These are phyloP conservation scores for Saturnispora besseyi DNA, from an alignment of 805 yeast genomes.

Conservation along the genomic window DNA sequence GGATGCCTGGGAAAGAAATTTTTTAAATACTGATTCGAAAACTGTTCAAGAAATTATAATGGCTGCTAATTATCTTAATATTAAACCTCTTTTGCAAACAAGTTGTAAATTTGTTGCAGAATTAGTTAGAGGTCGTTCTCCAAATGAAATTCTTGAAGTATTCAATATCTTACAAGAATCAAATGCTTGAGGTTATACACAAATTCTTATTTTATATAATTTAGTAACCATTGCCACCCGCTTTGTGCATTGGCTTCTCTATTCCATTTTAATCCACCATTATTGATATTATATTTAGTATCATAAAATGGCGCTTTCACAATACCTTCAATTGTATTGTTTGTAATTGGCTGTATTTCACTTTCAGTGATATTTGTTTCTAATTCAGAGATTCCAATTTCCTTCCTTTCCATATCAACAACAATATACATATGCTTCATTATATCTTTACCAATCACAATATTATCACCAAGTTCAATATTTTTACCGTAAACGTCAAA, in stretches of 20 bases:
- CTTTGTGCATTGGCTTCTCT: neutral
- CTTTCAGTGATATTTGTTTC: neutral
- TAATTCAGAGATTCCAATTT: slow-evolving; percentile 4
- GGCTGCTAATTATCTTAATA: slow-evolving; percentile 72
- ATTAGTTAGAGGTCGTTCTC: slow-evolving; percentile 63
- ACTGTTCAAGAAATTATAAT: slow-evolving; percentile 62
- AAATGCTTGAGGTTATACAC: neutral
- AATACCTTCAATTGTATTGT: neutral
- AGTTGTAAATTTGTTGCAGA: slow-evolving; percentile 72
- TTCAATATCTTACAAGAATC: slow-evolving; percentile 44
- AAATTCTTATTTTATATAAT: neutral
- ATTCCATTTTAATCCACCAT: slow-evolving; percentile 1
- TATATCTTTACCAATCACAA: slow-evolving; percentile 53
- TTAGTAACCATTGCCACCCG: slow-evolving; percentile 5
- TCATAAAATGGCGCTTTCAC: neutral
- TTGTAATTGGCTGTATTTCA: neutral
- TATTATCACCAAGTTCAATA: neutral
- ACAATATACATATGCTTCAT: slow-evolving; percentile 53
- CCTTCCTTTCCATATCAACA: slow-evolving; percentile 41
- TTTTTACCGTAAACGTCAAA: neutral
- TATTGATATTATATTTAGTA: neutral
- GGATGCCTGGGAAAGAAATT: slow-evolving; percentile 71
- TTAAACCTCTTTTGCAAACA: slow-evolving; percentile 58
- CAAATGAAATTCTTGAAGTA: slow-evolving; percentile 64
- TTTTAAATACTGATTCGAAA: slow-evolving; percentile 79